Evolutionary conservation across 1,139 yeast genomes (phyloP).

Genomic region (Arxiozyma slooffiae): DNA sequence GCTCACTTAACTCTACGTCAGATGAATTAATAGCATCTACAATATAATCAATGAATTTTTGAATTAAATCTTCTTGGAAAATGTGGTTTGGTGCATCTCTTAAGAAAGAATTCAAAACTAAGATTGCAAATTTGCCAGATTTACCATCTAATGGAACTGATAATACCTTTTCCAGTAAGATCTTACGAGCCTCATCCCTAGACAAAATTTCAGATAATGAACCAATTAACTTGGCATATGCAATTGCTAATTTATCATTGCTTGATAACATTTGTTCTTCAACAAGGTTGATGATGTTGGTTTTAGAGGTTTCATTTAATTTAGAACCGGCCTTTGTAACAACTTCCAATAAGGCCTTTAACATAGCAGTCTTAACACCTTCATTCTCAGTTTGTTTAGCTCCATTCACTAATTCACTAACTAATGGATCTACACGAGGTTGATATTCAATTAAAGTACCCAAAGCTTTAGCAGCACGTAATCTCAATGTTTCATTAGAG

Average conservation of each 20-base stretch:
- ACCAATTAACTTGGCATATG: slow-evolving; percentile 72
- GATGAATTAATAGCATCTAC: slow-evolving; percentile 39
- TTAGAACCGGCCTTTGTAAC: slow-evolving; percentile 70
- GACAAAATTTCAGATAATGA: slow-evolving; percentile 62
- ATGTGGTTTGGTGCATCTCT: slow-evolving; percentile 63
- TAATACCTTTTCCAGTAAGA: slow-evolving; percentile 54
- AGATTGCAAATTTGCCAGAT: slow-evolving; percentile 51
- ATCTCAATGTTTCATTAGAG: slow-evolving; percentile 57
- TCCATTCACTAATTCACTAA: slow-evolving; percentile 71
- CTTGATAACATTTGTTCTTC: slow-evolving; percentile 57
- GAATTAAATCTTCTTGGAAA: slow-evolving; percentile 41
- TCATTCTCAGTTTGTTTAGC: slow-evolving; percentile 49
- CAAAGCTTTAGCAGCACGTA: slow-evolving; percentile 83
- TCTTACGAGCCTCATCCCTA: slow-evolving; percentile 52
- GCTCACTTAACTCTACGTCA: slow-evolving; percentile 57
- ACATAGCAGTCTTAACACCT: slow-evolving; percentile 78
- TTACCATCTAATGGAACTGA: slow-evolving; percentile 31
- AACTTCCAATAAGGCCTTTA: slow-evolving; percentile 77
- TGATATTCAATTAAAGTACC: slow-evolving; percentile 82
- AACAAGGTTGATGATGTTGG: slow-evolving; percentile 59
- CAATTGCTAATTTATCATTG: slow-evolving; percentile 53
- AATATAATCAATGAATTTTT: slow-evolving; percentile 43
- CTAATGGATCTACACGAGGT: slow-evolving; percentile 88
- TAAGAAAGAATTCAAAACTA: slow-evolving; percentile 71
- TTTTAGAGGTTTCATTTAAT: slow-evolving; percentile 65